phyloP scores from a whole-genome alignment of 306 rosid species.

The Cicer pinnatifidum region DNA sequence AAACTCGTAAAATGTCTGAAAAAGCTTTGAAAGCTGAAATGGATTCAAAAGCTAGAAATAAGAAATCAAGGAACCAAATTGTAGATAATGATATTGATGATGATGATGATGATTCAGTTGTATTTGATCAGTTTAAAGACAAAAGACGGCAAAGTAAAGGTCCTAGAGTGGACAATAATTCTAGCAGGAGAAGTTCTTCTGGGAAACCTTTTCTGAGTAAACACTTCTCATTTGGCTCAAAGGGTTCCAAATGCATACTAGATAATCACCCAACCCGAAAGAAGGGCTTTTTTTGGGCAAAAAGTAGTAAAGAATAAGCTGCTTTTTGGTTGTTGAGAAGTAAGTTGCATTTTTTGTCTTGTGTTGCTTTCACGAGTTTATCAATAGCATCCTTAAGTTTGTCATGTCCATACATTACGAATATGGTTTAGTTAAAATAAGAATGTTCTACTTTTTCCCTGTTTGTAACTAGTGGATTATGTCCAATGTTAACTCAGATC shows the following conservation, averaged over 20 bases:
- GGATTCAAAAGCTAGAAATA: constrained; percentile 67
- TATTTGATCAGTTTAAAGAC: constrained; percentile 57
- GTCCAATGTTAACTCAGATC: background rate
- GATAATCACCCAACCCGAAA: constrained; percentile 64
- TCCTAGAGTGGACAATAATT: constrained; percentile 63
- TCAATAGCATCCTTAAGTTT: constrained; percentile 32
- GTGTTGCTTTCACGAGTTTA: constrained; percentile 37
- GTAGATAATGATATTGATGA: constrained; percentile 64
- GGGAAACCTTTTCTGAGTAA: constrained; percentile 78
- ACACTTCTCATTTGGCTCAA: constrained; percentile 87
- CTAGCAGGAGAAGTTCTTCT: constrained; percentile 64
- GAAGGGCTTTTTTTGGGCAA: constrained; percentile 96
- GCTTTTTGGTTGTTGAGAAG: constrained; percentile 55
- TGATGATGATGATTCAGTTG: constrained; percentile 49
- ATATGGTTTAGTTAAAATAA: background rate
- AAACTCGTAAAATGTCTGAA: constrained; percentile 66
- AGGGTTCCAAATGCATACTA: constrained; percentile 58
- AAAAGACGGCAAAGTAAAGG: constrained; percentile 55
- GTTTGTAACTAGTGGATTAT: background rate
- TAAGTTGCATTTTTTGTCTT: constrained; percentile 44
- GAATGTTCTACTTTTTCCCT: constrained; percentile 10
- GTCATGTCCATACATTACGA: constrained; percentile 33
- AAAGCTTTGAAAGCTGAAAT: constrained; percentile 77
- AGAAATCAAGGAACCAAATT: constrained; percentile 63
- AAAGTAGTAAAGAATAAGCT: constrained; percentile 68